These are phyloP conservation scores for Ophiostoma angusticollis DNA, from an alignment of 2,329 filamentous ascomycete species.

Conservation along the genomic window DNA sequence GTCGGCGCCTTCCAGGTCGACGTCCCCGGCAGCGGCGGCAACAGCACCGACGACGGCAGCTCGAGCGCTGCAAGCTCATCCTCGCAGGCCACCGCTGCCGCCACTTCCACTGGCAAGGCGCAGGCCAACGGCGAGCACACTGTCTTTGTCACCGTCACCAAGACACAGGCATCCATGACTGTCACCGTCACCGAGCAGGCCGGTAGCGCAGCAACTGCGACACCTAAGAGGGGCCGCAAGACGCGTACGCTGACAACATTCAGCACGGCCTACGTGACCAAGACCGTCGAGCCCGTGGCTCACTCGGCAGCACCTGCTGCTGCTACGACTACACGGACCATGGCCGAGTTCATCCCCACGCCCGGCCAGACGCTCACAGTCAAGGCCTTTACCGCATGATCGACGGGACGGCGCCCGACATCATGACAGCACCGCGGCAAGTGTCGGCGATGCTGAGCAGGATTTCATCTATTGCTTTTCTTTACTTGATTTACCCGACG, in stretches of 20 bases:
- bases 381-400: background rate
- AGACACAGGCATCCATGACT: conserved; percentile 12
- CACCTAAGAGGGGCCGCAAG: background rate
- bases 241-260: background rate
- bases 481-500: too few species aligned
- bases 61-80: conserved; percentile 7
- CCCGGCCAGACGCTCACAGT: background rate
- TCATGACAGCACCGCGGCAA: background rate
- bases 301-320: background rate
- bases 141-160: conserved; percentile 26
- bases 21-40: conserved; percentile 16
- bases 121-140: conserved; percentile 24
- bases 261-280: background rate
- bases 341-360: background rate
- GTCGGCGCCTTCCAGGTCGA: conserved; percentile 31
- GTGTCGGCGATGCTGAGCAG: background rate
- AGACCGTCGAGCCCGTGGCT: conserved; percentile 1
- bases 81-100: conserved; percentile 11
- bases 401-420: background rate
- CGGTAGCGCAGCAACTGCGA: background rate
- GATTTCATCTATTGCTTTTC: too few species aligned
- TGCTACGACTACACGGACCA: background rate
- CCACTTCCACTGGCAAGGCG: conserved; percentile 3
- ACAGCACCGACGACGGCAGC: conserved; percentile 7
- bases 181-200: background rate